Conservation (phyloP, 257 asterid genomes). For the Anisodus tanguticus region DNA sequence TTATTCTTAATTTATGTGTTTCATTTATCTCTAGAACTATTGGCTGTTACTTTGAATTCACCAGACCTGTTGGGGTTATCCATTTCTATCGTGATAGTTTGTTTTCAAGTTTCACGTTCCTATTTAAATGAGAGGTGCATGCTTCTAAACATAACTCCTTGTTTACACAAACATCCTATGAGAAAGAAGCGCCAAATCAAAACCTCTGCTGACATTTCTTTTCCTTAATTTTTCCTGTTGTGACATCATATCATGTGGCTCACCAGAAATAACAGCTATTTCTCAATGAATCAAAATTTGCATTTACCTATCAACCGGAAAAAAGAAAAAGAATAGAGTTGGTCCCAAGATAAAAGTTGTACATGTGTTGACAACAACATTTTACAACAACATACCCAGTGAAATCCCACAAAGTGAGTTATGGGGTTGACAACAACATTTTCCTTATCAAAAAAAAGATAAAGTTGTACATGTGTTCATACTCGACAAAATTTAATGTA, state of each 20-base stretch:
- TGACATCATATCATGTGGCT: background rate
- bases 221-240: background rate
- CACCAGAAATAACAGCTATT: background rate
- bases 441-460: background rate
- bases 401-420: too few species aligned
- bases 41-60: background rate
- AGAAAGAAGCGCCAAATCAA: background rate
- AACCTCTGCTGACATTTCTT: background rate
- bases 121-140: background rate
- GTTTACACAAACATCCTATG: background rate
- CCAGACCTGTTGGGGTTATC: background rate
- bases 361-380: background rate
- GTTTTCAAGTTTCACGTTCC: background rate
- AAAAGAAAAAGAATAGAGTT: background rate
- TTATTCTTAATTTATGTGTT: background rate
- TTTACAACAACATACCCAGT: too few species aligned
- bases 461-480: conserved; percentile 16
- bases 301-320: background rate
- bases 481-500: background rate
- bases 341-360: conserved; percentile 19
- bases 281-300: background rate
- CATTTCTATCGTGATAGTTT: background rate
- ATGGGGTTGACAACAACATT: too few species aligned
- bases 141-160: background rate
- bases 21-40: background rate